Evolutionary conservation across 179 eudicot species (phyloP).

Genomic region (Gypsophila paniculata): DNA sequence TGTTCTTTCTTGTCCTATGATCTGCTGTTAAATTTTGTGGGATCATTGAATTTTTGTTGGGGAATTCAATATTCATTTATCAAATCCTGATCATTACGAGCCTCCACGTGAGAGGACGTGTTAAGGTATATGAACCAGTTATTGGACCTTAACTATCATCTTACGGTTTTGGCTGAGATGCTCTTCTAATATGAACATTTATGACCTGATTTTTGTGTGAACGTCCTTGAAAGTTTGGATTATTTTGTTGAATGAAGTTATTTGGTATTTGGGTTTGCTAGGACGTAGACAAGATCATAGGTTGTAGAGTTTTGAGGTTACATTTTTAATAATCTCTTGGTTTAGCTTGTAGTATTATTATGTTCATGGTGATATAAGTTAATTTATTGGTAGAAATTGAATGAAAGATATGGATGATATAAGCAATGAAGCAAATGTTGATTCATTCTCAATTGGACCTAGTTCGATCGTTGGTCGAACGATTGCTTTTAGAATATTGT

Average conservation of each 20-base stretch:
- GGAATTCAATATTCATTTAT: too few relatives aligned
- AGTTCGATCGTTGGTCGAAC: constrained; percentile 70
- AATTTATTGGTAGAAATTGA: constrained; percentile 11
- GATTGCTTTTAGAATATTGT: constrained; percentile 74
- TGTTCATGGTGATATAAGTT: constrained; percentile 11
- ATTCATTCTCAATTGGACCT: constrained; percentile 74
- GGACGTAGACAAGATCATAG: not conserved
- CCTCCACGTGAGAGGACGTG: too few relatives aligned
- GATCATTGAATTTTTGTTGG: constrained; percentile 5
- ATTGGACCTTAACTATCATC: too few relatives aligned
- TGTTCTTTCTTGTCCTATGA: not conserved
- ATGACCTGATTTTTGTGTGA: constrained; percentile 2
- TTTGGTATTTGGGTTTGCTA: constrained; percentile 10
- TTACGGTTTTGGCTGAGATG: too few relatives aligned
- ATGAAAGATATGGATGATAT: constrained; percentile 69
- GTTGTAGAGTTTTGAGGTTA: not conserved
- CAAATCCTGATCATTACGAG: not conserved
- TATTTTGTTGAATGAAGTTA: not conserved
- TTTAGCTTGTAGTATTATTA: not conserved
- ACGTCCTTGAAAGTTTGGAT: not conserved
- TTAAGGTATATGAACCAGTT: too few relatives aligned
- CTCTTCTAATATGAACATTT: not conserved
- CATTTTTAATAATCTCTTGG: not conserved
- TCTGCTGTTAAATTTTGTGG: constrained; percentile 6
- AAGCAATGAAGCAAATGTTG: constrained; percentile 73